Percentiles rank a stretch among this genome's conserved stretches.
Evolutionary conservation across 768 basidiomycete genomes (phyloP).

Genomic region (Trametes sanguinea): DNA sequence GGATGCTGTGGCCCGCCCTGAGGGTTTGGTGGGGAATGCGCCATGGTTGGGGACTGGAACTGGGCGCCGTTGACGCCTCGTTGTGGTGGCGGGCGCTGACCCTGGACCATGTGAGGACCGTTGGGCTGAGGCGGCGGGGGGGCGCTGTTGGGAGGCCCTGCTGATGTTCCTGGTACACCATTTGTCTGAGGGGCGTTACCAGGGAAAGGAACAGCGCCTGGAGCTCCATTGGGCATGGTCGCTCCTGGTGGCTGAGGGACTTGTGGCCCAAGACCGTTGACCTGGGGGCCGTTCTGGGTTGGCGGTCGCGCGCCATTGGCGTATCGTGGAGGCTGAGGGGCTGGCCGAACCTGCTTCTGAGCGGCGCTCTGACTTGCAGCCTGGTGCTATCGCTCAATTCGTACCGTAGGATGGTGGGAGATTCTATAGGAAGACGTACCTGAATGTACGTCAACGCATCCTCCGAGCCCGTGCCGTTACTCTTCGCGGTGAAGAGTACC

Average conservation of each 20-base stretch:
- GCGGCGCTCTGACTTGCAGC: slow-evolving; percentile 23
- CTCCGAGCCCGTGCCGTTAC: slow-evolving; percentile 62
- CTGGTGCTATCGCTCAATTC: slow-evolving; percentile 30
- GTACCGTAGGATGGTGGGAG: slow-evolving; percentile 22
- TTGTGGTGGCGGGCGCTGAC: slow-evolving; percentile 39
- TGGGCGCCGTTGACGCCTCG: slow-evolving; percentile 50
- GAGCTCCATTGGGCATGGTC: slow-evolving; percentile 27
- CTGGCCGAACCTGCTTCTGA: slow-evolving; percentile 27
- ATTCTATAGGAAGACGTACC: slow-evolving; percentile 43
- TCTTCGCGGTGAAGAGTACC: slow-evolving; percentile 83
- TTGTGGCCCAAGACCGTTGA: slow-evolving; percentile 34
- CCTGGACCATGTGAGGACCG: slow-evolving; percentile 24
- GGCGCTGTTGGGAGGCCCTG: slow-evolving; percentile 9
- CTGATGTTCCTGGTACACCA: slow-evolving; percentile 40
- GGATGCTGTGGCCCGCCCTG: slow-evolving; percentile 36
- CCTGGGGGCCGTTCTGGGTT: slow-evolving; percentile 26
- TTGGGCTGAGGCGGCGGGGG: slow-evolving; percentile 7
- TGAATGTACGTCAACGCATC: slow-evolving; percentile 73
- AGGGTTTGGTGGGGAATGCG: slow-evolving; percentile 57
- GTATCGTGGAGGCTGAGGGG: slow-evolving; percentile 3
- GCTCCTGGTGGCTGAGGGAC: slow-evolving; percentile 1
- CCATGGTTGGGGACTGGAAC: slow-evolving; percentile 67
- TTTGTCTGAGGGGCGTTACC: slow-evolving; percentile 40
- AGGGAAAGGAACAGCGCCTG: slow-evolving; percentile 21
- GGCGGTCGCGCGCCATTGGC: slow-evolving; percentile 23